Evolutionary conservation across 2,329 filamentous ascomycete species (phyloP).

Genomic region (Cladophialophora yegresii): DNA sequence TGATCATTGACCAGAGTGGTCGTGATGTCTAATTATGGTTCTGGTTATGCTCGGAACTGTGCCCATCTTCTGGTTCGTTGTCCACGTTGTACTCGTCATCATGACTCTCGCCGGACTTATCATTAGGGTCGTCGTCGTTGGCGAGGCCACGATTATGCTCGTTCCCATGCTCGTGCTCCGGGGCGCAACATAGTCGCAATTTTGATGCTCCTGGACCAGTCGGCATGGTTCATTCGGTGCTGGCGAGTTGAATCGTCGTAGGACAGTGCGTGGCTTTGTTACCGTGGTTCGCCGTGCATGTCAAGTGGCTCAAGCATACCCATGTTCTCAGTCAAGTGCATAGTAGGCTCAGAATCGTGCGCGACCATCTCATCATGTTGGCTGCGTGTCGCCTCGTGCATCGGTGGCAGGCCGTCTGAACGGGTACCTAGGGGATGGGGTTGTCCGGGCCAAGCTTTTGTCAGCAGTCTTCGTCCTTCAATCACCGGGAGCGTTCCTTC

Average conservation of each 20-base stretch:
- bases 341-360: neutral
- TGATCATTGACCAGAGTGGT: too few relatives aligned
- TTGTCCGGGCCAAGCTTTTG: neutral
- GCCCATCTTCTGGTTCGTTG: neutral
- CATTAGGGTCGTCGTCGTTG: neutral
- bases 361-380: neutral
- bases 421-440: neutral
- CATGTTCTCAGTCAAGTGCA: too few relatives aligned
- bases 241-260: neutral
- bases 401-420: neutral
- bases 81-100: neutral
- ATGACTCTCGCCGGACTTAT: neutral
- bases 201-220: neutral
- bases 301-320: neutral
- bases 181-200: neutral
- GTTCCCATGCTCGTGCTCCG: neutral
- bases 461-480: neutral
- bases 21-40: too few relatives aligned
- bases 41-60: neutral
- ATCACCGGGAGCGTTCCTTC: neutral
- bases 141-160: neutral
- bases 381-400: neutral
- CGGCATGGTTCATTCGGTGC: neutral
- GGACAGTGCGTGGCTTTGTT: neutral
- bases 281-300: neutral